phyloP scores from a whole-genome alignment of 2,329 filamentous ascomycete species.

The Dactylellina sp. region DNA sequence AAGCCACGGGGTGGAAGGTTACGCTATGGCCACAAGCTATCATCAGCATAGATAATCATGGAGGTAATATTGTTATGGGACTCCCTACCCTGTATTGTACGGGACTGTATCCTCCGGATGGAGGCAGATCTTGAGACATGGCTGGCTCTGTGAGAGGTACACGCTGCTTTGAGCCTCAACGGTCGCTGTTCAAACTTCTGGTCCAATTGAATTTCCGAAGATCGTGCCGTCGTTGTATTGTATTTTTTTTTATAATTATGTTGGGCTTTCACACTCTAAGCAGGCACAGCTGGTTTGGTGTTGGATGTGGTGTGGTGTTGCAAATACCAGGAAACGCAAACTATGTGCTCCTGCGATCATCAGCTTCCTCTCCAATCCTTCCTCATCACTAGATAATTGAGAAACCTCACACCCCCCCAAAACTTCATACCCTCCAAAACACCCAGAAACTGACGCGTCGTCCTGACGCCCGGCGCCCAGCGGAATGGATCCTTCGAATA shows the following conservation, averaged over 20 bases:
- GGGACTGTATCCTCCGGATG: constrained; percentile 90
- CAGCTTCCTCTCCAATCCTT: background rate
- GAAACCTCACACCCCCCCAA: too few relatives aligned
- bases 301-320: background rate
- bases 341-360: too few relatives aligned
- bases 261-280: too few relatives aligned
- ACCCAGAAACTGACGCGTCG: constrained; percentile 26
- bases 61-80: background rate
- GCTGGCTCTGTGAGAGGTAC: background rate
- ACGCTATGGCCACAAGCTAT: constrained; percentile 69
- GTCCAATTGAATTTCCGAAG: too few relatives aligned
- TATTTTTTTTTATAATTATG: too few relatives aligned
- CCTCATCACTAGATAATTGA: background rate
- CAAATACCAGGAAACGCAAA: background rate
- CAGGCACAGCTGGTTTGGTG: background rate
- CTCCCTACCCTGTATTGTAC: constrained; percentile 91
- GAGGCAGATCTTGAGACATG: constrained; percentile 99
- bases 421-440: background rate
- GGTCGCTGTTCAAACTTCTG: too few relatives aligned
- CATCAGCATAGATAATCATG: constrained; percentile 1
- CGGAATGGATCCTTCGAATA: constrained; percentile 58
- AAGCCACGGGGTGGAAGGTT: constrained; percentile 93
- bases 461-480: background rate
- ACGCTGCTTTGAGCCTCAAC: background rate
- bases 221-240: background rate